A percentile compares a stretch with the other conserved stretches of the same genome.
Conservation (phyloP, 2,329 filamentous ascomycete genomes). For the Akanthomyces uredinophilus region DNA sequence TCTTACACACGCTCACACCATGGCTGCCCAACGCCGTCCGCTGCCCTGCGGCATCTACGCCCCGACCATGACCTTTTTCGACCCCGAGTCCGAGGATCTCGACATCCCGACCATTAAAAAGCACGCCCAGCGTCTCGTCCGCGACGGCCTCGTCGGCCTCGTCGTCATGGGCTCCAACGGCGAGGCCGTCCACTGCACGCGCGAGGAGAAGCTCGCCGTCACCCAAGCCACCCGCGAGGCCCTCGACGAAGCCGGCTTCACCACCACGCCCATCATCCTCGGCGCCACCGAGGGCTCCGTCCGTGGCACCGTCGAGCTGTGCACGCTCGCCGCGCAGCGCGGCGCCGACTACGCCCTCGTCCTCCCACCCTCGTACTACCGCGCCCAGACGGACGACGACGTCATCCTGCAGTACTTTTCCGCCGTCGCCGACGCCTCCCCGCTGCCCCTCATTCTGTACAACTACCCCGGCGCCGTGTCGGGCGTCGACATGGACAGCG, state of each 20-base stretch:
- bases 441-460: conserved; percentile 78
- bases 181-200: conserved; percentile 79
- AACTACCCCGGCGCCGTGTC: conserved; percentile 87
- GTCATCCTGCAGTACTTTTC: conserved; percentile 69
- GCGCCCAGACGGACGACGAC: conserved; percentile 67
- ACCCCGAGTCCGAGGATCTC: conserved; percentile 76
- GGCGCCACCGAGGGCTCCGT: conserved; percentile 80
- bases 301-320: conserved; percentile 71
- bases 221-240: conserved; percentile 75
- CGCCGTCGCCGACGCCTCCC: conserved; percentile 68
- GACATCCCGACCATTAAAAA: conserved; percentile 74
- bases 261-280: conserved; percentile 71
- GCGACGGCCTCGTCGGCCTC: conserved; percentile 74
- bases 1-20: background rate
- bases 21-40: conserved; percentile 39
- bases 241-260: conserved; percentile 74
- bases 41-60: conserved; percentile 81
- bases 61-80: conserved; percentile 87
- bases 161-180: conserved; percentile 89
- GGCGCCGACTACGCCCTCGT: conserved; percentile 78
- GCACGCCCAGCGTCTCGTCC: conserved; percentile 72
- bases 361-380: conserved; percentile 80
- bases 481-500: conserved; percentile 85
- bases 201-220: conserved; percentile 69
- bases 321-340: conserved; percentile 58